phyloP scores from a whole-genome alignment of 148 eudicot genomes.

The Heliosperma pusillum region DNA sequence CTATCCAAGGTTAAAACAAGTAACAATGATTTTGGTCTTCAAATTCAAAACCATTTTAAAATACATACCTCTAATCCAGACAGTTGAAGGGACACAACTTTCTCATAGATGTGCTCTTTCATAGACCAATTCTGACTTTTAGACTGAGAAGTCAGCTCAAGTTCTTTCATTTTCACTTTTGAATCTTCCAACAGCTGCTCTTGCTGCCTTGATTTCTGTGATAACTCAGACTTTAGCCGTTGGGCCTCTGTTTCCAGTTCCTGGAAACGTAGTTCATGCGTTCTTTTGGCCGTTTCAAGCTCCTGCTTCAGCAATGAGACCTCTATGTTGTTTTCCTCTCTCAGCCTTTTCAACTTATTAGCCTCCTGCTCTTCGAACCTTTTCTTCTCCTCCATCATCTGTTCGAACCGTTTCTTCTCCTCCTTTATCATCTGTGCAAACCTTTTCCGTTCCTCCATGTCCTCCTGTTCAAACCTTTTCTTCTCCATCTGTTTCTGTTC shows the following conservation, averaged over 20 bases:
- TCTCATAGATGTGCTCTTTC: constrained; percentile 53
- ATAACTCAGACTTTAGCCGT: constrained; percentile 42
- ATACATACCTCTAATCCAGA: constrained; percentile 60
- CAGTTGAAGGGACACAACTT: constrained; percentile 54
- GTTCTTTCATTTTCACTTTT: constrained; percentile 47
- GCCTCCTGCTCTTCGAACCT: constrained; percentile 44
- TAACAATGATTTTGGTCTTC: constrained; percentile 11
- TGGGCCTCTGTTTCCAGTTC: constrained; percentile 45
- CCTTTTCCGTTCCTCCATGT: constrained; percentile 23
- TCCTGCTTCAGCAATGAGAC: constrained; percentile 43
- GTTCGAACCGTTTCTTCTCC: constrained; percentile 31
- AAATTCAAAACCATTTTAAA: constrained; percentile 10
- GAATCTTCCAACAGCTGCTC: constrained; percentile 42
- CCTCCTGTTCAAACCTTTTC: constrained; percentile 26
- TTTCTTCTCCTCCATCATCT: constrained; percentile 29
- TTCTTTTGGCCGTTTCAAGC: constrained; percentile 44
- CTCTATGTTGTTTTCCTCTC: constrained; percentile 39
- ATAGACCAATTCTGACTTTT: constrained; percentile 50
- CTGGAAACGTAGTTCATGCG: constrained; percentile 41
- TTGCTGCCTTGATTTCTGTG: constrained; percentile 51
- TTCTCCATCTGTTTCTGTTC: constrained; percentile 29
- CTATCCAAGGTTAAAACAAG: constrained; percentile 14
- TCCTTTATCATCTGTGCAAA: constrained; percentile 33
- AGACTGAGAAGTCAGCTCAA: constrained; percentile 47
- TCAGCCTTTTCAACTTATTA: constrained; percentile 38